Base-by-base conservation (phyloP, 208 protist genomes). In the Trypanosoma boissoni region DNA sequence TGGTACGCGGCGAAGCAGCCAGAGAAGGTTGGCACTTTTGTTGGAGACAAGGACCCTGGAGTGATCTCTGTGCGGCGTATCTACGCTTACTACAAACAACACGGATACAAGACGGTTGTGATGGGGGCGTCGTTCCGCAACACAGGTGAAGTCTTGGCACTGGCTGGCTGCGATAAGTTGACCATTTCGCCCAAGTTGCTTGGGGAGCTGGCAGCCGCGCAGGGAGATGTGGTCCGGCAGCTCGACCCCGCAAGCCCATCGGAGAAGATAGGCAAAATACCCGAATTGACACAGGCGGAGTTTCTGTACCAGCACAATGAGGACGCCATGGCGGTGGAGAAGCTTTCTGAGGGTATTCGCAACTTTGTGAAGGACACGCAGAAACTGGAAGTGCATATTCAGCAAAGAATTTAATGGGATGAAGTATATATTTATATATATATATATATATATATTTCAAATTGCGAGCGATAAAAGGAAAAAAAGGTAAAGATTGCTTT, bases 111-210 rank as follows among this genome's bases (percentile, higher is more conserved):
- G 61, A 99, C 97, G 1, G 84, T 97, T 27, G 97, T 99, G 48
- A 99, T 99, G 97, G 97, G 97, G 41, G 98, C 97, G 6, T 97
- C 87, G 44, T 99, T 99, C 84, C 86, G 98, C 53, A 98, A 92
- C 67, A 88, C 65, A 20, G 80, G 68, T 9, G 95, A 99, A 80
- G 86, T 98, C 37, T 60, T 79, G 8, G 89, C 87, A 59, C 88
- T 99, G 9, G 87, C 89, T 18, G 98, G 98, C 31, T 98, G 95
- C 78, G 98, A 99, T 63, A 91, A 98, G 42, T 80, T 99, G 5
- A 99, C 98, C 23, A 98, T 99, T 64, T 84, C 86, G 6, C 97
- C 97, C n/a, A 74, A 67, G n/a, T 80, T 99, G 12, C 83, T 99
- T 10, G 82, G 88, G 39, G 85, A 98, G 68, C 80, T 99, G 39